These are phyloP conservation scores for Pueraria montana DNA, from an alignment of 306 rosid genomes.

Conservation along the genomic window DNA sequence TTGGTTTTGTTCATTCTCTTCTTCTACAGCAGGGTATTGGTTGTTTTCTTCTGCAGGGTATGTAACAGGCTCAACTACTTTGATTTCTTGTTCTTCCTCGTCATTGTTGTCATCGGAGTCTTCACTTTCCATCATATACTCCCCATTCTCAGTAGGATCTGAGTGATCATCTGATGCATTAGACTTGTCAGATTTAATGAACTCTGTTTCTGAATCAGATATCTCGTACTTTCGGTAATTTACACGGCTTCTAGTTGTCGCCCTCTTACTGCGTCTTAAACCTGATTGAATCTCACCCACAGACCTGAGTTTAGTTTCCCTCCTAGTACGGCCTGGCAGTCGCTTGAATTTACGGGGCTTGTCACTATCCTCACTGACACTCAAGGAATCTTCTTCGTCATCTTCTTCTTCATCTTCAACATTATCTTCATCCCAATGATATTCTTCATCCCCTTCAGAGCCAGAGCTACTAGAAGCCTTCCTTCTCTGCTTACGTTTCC, in stretches of 20 bases:
- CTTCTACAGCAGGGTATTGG: conserved; percentile 38
- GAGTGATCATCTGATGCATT: conserved; percentile 64
- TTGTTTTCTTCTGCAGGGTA: conserved; percentile 56
- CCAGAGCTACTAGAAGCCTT: conserved; percentile 88
- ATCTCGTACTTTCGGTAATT: conserved; percentile 76
- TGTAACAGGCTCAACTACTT: conserved; percentile 61
- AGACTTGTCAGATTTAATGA: conserved; percentile 66
- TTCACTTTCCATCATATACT: conserved; percentile 73
- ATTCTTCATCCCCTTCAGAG: conserved; percentile 97
- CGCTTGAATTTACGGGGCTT: conserved; percentile 72
- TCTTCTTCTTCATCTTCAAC: conserved; percentile 86
- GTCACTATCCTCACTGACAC: conserved; percentile 88
- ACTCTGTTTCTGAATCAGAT: conserved; percentile 88
- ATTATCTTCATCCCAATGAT: conserved; percentile 83
- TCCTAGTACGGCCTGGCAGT: conserved; percentile 74
- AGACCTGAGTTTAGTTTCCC: conserved; percentile 82
- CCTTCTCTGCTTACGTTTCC: conserved; percentile 83
- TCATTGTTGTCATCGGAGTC: conserved; percentile 71
- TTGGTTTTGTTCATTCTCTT: conserved; percentile 45
- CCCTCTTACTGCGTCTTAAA: conserved; percentile 95
- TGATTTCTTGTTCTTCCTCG: conserved; percentile 63
- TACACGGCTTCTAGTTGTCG: conserved; percentile 75
- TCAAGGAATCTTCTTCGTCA: conserved; percentile 72
- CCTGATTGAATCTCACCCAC: conserved; percentile 85
- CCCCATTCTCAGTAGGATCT: conserved; percentile 77